Evolutionary conservation across 2,329 filamentous ascomycete species (phyloP).

Genomic region (Hysterium pulicare): DNA sequence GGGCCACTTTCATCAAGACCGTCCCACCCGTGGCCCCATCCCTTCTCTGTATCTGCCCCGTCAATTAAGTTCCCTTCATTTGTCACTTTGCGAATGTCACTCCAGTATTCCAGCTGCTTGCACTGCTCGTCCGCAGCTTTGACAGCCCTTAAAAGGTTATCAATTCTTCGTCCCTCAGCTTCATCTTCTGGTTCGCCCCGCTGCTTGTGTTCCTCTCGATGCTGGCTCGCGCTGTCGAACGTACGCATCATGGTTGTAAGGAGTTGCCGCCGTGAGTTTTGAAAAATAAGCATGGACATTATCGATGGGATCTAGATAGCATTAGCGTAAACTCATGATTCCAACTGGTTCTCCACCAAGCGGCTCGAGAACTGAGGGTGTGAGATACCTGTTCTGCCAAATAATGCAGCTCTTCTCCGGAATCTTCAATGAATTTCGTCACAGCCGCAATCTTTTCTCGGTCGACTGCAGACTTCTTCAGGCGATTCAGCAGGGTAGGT

Average conservation of each 20-base stretch:
- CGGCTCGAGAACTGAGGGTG: background rate
- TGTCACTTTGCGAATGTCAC: conserved; percentile 56
- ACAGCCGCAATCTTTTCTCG: conserved; percentile 86
- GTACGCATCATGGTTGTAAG: conserved; percentile 62
- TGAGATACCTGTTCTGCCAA: conserved; percentile 58
- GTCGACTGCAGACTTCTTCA: conserved; percentile 74
- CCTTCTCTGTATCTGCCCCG: conserved; percentile 28
- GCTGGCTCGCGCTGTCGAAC: conserved; percentile 53
- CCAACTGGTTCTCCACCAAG: background rate
- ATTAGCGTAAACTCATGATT: conserved; percentile 13
- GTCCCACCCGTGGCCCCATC: conserved; percentile 38
- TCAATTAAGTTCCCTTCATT: conserved; percentile 34
- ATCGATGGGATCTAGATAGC: conserved; percentile 27
- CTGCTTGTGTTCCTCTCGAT: conserved; percentile 46
- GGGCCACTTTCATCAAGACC: conserved; percentile 37
- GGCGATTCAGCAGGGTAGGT: conserved; percentile 62
- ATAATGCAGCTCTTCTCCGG: conserved; percentile 70
- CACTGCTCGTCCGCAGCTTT: conserved; percentile 78
- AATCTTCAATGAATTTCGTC: conserved; percentile 75
- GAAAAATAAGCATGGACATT: conserved; percentile 77
- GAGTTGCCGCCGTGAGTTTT: conserved; percentile 76
- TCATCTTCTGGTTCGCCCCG: conserved; percentile 44
- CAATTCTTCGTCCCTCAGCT: conserved; percentile 52
- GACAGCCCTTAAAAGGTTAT: conserved; percentile 70
- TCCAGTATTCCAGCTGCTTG: conserved; percentile 80